Conservation (phyloP, 192 early-diverging fungal genomes). For the Thamnidium elegans region DNA sequence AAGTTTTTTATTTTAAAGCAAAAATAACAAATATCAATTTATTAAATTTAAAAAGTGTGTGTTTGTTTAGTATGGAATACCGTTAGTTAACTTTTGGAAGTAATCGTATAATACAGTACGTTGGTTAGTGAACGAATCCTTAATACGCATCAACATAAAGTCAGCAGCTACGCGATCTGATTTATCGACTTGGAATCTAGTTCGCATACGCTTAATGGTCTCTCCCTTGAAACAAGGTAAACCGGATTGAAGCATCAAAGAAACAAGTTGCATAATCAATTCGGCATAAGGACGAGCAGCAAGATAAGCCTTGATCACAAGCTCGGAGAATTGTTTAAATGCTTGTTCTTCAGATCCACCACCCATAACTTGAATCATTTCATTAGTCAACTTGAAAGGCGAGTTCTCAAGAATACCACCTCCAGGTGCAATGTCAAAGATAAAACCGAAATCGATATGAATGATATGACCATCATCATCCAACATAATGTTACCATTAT, state of each 20-base stretch:
- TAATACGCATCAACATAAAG: constrained; percentile 90
- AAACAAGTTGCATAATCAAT: constrained; percentile 84
- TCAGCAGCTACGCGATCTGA: constrained; percentile 90
- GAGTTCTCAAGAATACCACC: constrained; percentile 93
- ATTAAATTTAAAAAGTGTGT: not conserved
- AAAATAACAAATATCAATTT: not conserved
- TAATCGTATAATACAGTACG: constrained; percentile 80
- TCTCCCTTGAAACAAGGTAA: constrained; percentile 98
- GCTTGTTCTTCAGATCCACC: constrained; percentile 75
- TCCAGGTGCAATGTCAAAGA: constrained; percentile 97
- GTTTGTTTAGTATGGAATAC: constrained; percentile 30
- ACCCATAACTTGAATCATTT: constrained; percentile 97
- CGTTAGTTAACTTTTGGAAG: constrained; percentile 83
- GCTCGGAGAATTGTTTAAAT: constrained; percentile 87
- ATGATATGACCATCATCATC: constrained; percentile 94
- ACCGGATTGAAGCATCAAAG: constrained; percentile 92
- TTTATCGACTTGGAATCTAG: constrained; percentile 86
- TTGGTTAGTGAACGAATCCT: constrained; percentile 90
- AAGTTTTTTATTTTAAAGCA: not conserved
- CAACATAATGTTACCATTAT: constrained; percentile 99
- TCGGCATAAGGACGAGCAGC: constrained; percentile 91
- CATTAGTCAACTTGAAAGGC: constrained; percentile 97
- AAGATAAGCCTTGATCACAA: constrained; percentile 88
- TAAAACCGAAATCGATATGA: constrained; percentile 99
- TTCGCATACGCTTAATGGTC: constrained; percentile 80